These are phyloP conservation scores for Coelastrella sp. DNA, from an alignment of 139 green algal genomes.

Conservation along the genomic window DNA sequence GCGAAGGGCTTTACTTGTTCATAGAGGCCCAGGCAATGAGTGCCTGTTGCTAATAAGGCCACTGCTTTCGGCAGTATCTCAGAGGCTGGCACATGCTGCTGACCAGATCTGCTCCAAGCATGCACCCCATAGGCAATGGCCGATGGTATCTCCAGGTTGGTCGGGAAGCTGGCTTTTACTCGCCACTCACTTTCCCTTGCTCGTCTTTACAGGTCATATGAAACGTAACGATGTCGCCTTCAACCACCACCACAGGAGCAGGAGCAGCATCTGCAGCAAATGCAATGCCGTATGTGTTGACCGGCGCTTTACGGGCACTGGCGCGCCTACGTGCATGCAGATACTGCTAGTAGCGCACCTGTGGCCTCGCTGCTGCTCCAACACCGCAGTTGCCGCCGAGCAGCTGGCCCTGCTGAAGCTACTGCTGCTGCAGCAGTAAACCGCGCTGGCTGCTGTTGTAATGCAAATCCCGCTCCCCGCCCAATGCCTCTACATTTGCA, in stretches of 20 bases:
- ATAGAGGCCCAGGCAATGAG: too few species aligned
- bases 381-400: background rate
- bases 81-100: too few species aligned
- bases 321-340: too few species aligned
- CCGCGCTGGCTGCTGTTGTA: background rate
- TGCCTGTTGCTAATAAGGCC: too few species aligned
- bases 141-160: too few species aligned
- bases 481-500: too few species aligned
- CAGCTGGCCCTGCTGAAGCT: background rate
- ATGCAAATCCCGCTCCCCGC: background rate
- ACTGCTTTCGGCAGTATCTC: too few species aligned
- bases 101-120: too few species aligned
- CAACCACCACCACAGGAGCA: slow-evolving; percentile 39
- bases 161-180: background rate
- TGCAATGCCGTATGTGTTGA: too few species aligned
- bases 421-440: background rate
- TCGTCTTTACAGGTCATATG: slow-evolving; percentile 69
- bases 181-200: slow-evolving; percentile 67
- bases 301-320: too few species aligned
- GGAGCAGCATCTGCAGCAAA: background rate
- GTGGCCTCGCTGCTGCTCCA: background rate
- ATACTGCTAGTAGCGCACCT: background rate
- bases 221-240: slow-evolving; percentile 76
- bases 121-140: too few species aligned
- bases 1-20: too few species aligned